A percentile compares a stretch with the other conserved stretches of the same genome.
Conservation (phyloP, 2,329 filamentous ascomycete genomes). For the Salinomyces thailandicus region DNA sequence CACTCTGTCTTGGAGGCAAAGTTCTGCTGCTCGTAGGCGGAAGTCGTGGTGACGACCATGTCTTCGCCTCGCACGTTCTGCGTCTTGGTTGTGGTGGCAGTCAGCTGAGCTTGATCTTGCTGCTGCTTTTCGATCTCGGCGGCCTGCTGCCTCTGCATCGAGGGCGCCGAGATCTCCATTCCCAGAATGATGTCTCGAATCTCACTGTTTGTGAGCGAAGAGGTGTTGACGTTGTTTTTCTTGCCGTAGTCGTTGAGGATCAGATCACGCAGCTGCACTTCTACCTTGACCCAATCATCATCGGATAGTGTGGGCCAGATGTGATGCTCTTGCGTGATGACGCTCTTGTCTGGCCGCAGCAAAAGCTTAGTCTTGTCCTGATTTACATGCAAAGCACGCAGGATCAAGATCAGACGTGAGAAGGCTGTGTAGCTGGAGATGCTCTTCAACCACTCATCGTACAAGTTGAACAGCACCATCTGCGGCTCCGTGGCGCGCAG, state of each 20-base stretch:
- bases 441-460: slow-evolving; percentile 97
- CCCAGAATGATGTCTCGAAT: slow-evolving; percentile 96
- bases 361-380: slow-evolving; percentile 97
- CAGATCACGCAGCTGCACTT: slow-evolving; percentile 86
- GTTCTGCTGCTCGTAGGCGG: slow-evolving; percentile 92
- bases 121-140: slow-evolving; percentile 99
- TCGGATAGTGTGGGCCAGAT: slow-evolving; percentile 94
- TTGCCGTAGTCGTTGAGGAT: slow-evolving; percentile 98
- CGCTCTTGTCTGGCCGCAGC: slow-evolving; percentile 88
- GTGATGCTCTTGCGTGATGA: slow-evolving; percentile 96
- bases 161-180: slow-evolving; percentile 98
- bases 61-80: slow-evolving; percentile 96
- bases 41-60: slow-evolving; percentile 96
- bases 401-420: slow-evolving; percentile 83
- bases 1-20: slow-evolving; percentile 99
- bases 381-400: slow-evolving; percentile 93
- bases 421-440: slow-evolving; percentile 98
- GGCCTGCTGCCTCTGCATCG: slow-evolving; percentile 94
- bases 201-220: slow-evolving; percentile 90
- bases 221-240: slow-evolving; percentile 99
- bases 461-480: slow-evolving; percentile 98
- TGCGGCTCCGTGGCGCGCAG: slow-evolving; percentile 95
- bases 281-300: slow-evolving; percentile 99
- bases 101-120: slow-evolving; percentile 90
- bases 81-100: slow-evolving; percentile 94